Evolutionary conservation across 208 protist species (phyloP).

Genomic region (Herpetomonas samuelpessoai): DNA sequence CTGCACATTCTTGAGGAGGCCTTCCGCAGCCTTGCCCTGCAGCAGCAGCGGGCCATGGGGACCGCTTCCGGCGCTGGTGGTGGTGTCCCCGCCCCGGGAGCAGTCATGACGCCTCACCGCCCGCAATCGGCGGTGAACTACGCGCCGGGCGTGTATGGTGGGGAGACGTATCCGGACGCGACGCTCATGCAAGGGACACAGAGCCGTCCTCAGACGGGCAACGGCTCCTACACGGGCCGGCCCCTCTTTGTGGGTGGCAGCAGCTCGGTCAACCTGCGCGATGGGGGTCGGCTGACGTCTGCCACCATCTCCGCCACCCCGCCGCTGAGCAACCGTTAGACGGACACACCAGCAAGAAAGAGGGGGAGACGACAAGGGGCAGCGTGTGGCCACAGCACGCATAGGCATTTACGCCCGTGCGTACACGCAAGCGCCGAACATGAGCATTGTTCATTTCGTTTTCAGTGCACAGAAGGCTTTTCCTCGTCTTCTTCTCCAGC

Average conservation of each 20-base stretch:
- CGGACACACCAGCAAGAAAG: too few species aligned
- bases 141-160: constrained; percentile 6
- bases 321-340: background rate
- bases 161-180: constrained; percentile 2
- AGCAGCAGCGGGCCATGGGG: constrained; percentile 2
- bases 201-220: too few species aligned
- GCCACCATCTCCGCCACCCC: constrained; percentile 49
- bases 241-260: constrained; percentile 59
- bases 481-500: background rate
- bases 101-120: too few species aligned
- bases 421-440: too few species aligned
- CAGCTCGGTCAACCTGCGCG: constrained; percentile 46
- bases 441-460: too few species aligned
- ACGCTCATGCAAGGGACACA: too few species aligned
- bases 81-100: too few species aligned
- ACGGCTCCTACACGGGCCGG: constrained; percentile 23
- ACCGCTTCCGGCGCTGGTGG: too few species aligned
- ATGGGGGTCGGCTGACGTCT: constrained; percentile 37
- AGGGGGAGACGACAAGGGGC: too few species aligned
- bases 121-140: too few species aligned
- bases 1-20: constrained; percentile 50
- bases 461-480: background rate
- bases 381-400: too few species aligned
- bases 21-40: constrained; percentile 27
- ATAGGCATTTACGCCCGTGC: too few species aligned